A percentile compares a stretch with the other conserved stretches of the same genome.
Evolutionary conservation across 108 stramenopile genomes (phyloP).

Genomic region (Nitzschia palea): DNA sequence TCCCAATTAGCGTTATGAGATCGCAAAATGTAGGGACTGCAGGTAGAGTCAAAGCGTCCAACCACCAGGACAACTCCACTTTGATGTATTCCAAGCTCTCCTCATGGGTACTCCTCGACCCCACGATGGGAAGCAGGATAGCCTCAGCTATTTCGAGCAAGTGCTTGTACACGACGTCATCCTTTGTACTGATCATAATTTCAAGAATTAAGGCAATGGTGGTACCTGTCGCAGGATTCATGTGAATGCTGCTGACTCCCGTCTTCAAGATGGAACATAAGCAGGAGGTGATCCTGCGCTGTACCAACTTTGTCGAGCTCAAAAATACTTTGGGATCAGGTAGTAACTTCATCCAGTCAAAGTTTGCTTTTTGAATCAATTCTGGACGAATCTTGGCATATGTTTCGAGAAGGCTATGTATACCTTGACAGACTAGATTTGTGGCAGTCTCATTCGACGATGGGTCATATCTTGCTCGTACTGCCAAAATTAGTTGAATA

Average conservation of each 20-base stretch:
- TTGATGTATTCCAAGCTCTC: neutral
- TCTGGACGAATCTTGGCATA: slow-evolving; percentile 42
- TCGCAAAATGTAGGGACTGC: slow-evolving; percentile 14
- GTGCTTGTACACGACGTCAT: neutral
- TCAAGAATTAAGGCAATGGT: slow-evolving; percentile 13
- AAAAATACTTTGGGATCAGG: slow-evolving; percentile 34
- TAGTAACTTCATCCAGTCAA: slow-evolving; percentile 75
- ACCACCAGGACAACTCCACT: slow-evolving; percentile 35
- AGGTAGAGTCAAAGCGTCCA: slow-evolving; percentile 24
- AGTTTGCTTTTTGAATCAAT: slow-evolving; percentile 33
- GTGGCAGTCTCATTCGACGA: slow-evolving; percentile 10
- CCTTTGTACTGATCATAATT: slow-evolving; percentile 26
- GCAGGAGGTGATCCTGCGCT: slow-evolving; percentile 13
- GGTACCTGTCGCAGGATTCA: no score
- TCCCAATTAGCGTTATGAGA: neutral
- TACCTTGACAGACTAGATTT: slow-evolving; percentile 14
- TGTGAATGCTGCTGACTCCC: no score
- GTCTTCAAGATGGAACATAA: slow-evolving; percentile 14
- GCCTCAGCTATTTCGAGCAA: slow-evolving; percentile 7
- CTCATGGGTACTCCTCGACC: neutral
- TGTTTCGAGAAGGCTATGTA: slow-evolving; percentile 32
- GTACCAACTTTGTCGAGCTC: slow-evolving; percentile 8
- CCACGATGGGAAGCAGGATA: slow-evolving; percentile 3
- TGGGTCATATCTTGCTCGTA: slow-evolving; percentile 53
- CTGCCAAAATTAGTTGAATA: slow-evolving; percentile 49